phyloP scores from a whole-genome alignment of 2,329 filamentous ascomycete genomes.

The Purpureocillium takamizusanense region DNA sequence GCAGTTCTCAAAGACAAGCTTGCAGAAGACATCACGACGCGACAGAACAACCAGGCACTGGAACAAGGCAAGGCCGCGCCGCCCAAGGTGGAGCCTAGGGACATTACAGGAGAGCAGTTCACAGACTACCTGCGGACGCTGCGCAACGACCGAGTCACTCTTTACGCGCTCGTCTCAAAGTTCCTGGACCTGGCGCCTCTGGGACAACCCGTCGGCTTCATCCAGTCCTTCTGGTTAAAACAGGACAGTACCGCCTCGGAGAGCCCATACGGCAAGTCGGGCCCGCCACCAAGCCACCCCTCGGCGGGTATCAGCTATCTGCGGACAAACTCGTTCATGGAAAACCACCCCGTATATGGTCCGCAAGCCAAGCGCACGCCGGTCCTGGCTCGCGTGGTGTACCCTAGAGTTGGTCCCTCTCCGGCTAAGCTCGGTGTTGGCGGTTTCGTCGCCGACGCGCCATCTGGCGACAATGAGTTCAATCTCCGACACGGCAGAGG shows the following conservation, averaged over 20 bases:
- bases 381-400: slow-evolving; percentile 41
- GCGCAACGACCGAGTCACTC: slow-evolving; percentile 37
- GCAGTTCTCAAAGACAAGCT: slow-evolving; percentile 40
- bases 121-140: slow-evolving; percentile 42
- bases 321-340: slow-evolving; percentile 42
- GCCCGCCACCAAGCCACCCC: slow-evolving; percentile 52
- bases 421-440: slow-evolving; percentile 42
- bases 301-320: slow-evolving; percentile 55
- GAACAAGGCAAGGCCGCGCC: slow-evolving; percentile 26
- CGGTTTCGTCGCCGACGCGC: slow-evolving; percentile 40
- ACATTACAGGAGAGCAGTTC: slow-evolving; percentile 43
- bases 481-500: slow-evolving; percentile 18
- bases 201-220: slow-evolving; percentile 19
- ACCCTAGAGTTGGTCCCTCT: slow-evolving; percentile 26
- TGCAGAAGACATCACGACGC: slow-evolving; percentile 33
- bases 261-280: slow-evolving; percentile 39
- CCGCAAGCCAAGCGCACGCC: slow-evolving; percentile 43
- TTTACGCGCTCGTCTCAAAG: slow-evolving; percentile 46
- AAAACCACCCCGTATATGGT: slow-evolving; percentile 54
- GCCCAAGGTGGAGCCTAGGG: slow-evolving; percentile 13
- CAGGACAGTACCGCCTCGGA: slow-evolving; percentile 16
- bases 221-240: slow-evolving; percentile 14
- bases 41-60: slow-evolving; percentile 25
- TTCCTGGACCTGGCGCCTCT: slow-evolving; percentile 56
- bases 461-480: slow-evolving; percentile 32